These are phyloP conservation scores for Irineochytrium annulatum DNA, from an alignment of 192 early-diverging fungal species.

Conservation along the genomic window DNA sequence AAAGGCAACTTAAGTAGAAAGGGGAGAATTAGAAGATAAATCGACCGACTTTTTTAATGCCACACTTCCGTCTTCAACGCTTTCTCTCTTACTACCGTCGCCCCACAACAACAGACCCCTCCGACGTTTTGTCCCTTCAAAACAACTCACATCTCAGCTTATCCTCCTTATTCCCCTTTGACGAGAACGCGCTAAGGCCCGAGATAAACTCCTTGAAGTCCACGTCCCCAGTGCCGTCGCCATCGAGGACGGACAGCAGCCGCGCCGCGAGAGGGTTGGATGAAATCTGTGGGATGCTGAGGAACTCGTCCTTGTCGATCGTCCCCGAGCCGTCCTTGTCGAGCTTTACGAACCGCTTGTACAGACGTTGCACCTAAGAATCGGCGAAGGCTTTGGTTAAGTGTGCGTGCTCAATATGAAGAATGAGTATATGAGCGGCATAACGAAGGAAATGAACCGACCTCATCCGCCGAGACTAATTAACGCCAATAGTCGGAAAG, in stretches of 20 bases:
- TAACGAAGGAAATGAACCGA: background rate
- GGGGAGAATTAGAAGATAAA: background rate
- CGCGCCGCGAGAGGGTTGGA: conserved; percentile 95
- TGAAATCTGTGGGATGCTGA: conserved; percentile 93
- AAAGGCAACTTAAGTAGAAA: conserved; percentile 82
- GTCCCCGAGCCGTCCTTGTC: conserved; percentile 96
- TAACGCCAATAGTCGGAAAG: background rate
- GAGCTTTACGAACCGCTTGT: conserved; percentile 97
- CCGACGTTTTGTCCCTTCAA: too few species aligned
- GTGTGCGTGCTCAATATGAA: too few species aligned
- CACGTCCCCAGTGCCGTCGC: conserved; percentile 96
- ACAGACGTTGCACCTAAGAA: conserved; percentile 84
- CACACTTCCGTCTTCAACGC: too few species aligned
- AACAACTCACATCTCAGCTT: conserved; percentile 82
- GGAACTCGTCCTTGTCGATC: conserved; percentile 96
- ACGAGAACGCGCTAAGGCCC: conserved; percentile 90
- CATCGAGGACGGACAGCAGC: conserved; percentile 95
- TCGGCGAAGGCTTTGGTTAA: background rate
- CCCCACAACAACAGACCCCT: too few species aligned
- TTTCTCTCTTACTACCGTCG: too few species aligned
- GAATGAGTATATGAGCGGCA: background rate
- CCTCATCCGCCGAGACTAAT: conserved; percentile 46
- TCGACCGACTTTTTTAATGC: too few species aligned
- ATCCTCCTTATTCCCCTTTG: conserved; percentile 90
- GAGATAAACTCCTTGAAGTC: conserved; percentile 99